Evolutionary conservation across 768 basidiomycete genomes (phyloP), one percentile per base, ranked within the genome.

Genomic region (Pleurotus giganteus): DNA sequence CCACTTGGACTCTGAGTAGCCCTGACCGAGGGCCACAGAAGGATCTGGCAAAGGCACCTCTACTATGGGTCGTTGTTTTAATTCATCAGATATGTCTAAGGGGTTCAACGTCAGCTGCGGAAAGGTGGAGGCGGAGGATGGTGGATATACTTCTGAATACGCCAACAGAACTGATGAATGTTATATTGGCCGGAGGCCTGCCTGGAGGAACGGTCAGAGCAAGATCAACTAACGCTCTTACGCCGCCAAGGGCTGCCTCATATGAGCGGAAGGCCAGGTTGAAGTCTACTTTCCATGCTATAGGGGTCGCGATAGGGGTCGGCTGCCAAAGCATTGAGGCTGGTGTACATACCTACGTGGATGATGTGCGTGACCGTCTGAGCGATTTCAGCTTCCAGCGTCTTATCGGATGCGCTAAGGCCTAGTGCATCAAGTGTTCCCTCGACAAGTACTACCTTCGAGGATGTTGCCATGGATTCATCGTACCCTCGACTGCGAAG

Each of bases 231-330:
- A 74, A 56, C 27, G 67, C 61, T 23, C 70, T 55, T 2, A 64
- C 66, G 3, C 70, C 71, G 1, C 63, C 65, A 32, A 79, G 54
- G 36, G 71, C 66, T 0, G 69, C 58, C 51, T 77, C 71, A 54
- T 70, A 76, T 1, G 74, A 74, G 0, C 56, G 29, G 2, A 77
- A 59, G 0, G 70, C 62, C 4, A 71, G 56, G 31, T 77, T 76
- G 58, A 78, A 77, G 45, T 79, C 68, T 3, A 79, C 61, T 8
- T 65, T 58, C 76, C 73, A 77, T 1, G 72, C 75, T 42, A n/a
- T 11, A 53, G 36, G 15, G 17, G 7, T n/a, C 13, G 11, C 29
- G 4, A 21, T 23, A 47, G 45, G 6, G 26, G 12, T 2, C 39
- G 19, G 39, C 12, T 41, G 39, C n/a, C 2, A 17, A 19, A 17